A percentile compares a stretch with the other conserved stretches of the same genome.
Conservation (phyloP, 2,329 filamentous ascomycete species). For the Colletotrichum noveboracense region DNA sequence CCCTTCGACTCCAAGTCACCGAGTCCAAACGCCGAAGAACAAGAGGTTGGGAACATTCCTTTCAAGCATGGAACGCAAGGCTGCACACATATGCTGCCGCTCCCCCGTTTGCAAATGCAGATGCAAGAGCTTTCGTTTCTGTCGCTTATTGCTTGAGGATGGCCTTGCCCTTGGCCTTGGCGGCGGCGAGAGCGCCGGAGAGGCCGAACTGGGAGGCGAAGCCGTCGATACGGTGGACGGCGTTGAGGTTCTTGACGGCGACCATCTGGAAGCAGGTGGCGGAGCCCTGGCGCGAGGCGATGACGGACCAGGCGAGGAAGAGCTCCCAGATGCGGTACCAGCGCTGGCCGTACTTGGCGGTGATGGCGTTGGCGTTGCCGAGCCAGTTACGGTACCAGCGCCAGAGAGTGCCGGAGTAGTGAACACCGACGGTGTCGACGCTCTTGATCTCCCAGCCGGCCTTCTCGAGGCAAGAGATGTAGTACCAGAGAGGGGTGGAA, state of each 20-base stretch:
- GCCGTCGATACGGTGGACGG: conserved; percentile 81
- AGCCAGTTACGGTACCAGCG: conserved; percentile 99
- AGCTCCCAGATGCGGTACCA: conserved; percentile 98
- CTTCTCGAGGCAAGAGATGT: conserved; percentile 83
- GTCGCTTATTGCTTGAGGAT: not conserved
- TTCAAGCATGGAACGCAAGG: not conserved
- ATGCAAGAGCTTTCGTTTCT: not conserved
- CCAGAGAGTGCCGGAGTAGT: conserved; percentile 97
- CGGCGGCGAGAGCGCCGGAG: conserved; percentile 57
- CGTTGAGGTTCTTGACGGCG: conserved; percentile 89
- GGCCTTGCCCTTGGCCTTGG: conserved; percentile 31
- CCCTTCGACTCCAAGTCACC: not conserved
- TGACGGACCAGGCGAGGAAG: conserved; percentile 86
- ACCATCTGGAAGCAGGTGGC: conserved; percentile 89
- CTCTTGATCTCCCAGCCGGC: conserved; percentile 87
- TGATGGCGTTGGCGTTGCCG: conserved; percentile 88
- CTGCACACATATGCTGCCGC: not conserved
- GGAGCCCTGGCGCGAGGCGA: conserved; percentile 81
- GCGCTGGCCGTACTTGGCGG: conserved; percentile 91
- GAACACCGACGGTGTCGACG: conserved; percentile 92
- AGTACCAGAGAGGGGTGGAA: conserved; percentile 88
- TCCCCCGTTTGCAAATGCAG: not conserved
- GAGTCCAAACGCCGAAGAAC: not conserved
- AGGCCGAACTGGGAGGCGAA: conserved; percentile 73
- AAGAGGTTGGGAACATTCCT: not conserved